Percentiles rank a stretch among this genome's conserved stretches.
These are phyloP conservation scores for Phaeolepiota aurea DNA, from an alignment of 768 basidiomycete species.

Conservation along the genomic window DNA sequence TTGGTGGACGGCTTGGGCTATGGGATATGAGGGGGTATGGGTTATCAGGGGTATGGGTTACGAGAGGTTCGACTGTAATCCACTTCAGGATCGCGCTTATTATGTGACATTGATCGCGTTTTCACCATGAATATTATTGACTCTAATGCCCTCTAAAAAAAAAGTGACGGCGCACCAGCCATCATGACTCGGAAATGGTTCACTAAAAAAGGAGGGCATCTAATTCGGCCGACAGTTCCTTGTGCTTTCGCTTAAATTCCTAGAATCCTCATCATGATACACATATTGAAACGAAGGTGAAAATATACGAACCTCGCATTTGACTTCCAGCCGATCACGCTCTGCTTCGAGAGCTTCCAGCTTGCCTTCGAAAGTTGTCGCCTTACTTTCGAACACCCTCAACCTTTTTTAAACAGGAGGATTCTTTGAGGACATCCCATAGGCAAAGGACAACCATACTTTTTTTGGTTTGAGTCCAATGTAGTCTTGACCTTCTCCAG, in stretches of 20 bases:
- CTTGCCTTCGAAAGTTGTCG: constrained; percentile 9
- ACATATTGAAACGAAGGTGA: neutral
- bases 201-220: constrained; percentile 13
- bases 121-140: neutral
- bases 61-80: no score
- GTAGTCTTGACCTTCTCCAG: constrained; percentile 16
- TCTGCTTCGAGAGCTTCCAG: constrained; percentile 11
- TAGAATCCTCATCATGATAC: constrained; percentile 12
- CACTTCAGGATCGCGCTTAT: no score
- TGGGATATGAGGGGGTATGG: no score
- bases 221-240: constrained; percentile 16
- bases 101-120: neutral
- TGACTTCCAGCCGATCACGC: constrained; percentile 9
- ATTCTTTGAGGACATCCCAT: neutral
- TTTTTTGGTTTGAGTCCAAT: constrained; percentile 9
- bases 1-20: no score
- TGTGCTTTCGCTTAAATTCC: constrained; percentile 14
- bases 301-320: constrained; percentile 10
- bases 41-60: no score
- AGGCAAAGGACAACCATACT: neutral
- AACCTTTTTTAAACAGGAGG: neutral
- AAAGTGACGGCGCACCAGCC: neutral
- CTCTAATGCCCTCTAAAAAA: neutral
- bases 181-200: neutral
- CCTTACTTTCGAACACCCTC: constrained; percentile 8